Percentiles rank a stretch among this genome's conserved stretches.
Conservation (phyloP, 2,329 filamentous ascomycete genomes). For the Akanthomyces dipterigenus region DNA sequence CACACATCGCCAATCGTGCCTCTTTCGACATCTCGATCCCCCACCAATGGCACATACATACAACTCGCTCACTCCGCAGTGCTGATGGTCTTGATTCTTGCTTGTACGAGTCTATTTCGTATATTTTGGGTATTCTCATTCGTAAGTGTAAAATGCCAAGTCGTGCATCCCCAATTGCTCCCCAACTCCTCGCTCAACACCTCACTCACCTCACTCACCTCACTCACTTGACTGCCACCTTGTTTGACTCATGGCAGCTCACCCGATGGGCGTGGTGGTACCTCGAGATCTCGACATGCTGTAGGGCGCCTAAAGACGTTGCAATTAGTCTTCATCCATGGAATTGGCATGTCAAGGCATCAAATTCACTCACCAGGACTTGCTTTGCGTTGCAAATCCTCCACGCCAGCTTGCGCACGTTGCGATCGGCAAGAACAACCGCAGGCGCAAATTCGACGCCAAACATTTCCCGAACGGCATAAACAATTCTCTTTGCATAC, state of each 20-base stretch:
- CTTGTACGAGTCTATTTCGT: background rate
- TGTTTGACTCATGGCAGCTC: constrained; percentile 1
- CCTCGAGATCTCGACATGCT: constrained; percentile 62
- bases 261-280: constrained; percentile 48
- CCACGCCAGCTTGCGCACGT: constrained; percentile 85
- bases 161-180: background rate
- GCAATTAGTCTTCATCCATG: constrained; percentile 12
- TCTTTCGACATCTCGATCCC: background rate
- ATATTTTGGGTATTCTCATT: constrained; percentile 2
- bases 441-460: constrained; percentile 91
- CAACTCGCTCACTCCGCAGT: background rate
- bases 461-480: constrained; percentile 94
- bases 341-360: background rate
- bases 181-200: background rate
- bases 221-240: too few species aligned
- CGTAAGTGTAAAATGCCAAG: background rate
- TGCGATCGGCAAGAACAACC: constrained; percentile 88
- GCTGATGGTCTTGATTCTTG: background rate
- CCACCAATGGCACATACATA: background rate
- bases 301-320: constrained; percentile 55
- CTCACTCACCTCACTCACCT: too few species aligned
- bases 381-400: constrained; percentile 93
- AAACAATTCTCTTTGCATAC: constrained; percentile 84
- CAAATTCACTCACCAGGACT: constrained; percentile 62
- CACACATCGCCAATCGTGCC: constrained; percentile 1